Evolutionary conservation across 768 basidiomycete genomes (phyloP).

Genomic region (Tephrocybe sp.): DNA sequence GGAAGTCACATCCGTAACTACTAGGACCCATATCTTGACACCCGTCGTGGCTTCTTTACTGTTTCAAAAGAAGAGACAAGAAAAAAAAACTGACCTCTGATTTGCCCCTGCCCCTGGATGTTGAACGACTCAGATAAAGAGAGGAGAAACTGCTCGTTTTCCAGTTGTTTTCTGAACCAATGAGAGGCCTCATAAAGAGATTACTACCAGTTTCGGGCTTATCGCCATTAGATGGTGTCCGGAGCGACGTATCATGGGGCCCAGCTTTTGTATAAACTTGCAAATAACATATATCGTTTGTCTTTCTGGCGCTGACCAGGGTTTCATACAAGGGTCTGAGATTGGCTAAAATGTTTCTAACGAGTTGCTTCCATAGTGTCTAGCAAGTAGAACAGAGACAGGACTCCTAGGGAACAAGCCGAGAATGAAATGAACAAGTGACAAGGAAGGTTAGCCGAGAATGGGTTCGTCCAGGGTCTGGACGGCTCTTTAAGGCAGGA

Average conservation of each 20-base stretch:
- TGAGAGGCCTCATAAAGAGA: background rate
- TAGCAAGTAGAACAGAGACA: slow-evolving; percentile 6
- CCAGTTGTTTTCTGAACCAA: background rate
- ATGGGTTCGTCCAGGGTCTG: slow-evolving; percentile 15
- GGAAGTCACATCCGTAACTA: no score
- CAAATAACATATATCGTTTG: background rate
- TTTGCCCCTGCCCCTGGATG: no score
- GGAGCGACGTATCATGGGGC: background rate
- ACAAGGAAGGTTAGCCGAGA: no score
- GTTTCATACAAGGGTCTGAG: background rate
- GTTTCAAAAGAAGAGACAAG: no score
- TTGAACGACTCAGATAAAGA: no score
- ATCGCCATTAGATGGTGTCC: background rate
- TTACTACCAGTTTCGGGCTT: background rate
- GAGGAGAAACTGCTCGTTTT: no score
- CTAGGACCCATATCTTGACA: no score
- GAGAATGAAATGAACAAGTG: background rate
- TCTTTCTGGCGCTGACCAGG: background rate
- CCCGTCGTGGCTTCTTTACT: no score
- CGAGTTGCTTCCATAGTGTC: no score
- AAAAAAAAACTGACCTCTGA: no score
- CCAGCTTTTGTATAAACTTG: background rate
- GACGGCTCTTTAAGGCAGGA: slow-evolving; percentile 8
- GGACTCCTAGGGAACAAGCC: background rate
- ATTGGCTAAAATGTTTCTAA: background rate